Evolutionary conservation across 108 stramenopile species (phyloP), one percentile per base, ranked within the genome.

Genomic region (Fragilaria crotonensis): DNA sequence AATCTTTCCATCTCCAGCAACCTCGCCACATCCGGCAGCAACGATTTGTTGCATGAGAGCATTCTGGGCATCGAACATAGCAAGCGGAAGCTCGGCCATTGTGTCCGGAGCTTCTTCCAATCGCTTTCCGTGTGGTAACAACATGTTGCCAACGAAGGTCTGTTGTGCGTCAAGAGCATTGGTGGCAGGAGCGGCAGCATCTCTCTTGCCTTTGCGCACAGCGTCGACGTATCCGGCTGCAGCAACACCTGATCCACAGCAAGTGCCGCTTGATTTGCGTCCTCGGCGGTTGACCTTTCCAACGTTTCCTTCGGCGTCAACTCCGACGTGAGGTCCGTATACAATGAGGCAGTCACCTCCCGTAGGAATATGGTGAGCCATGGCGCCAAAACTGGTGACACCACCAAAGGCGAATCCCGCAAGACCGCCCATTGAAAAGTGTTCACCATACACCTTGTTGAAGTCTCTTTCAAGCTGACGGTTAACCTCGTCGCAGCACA

Each of bases 381-480:
- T 79, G 63, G 84, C 84, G 33, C 79, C 79, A 54, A 80, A 84
- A 41, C 77, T 71, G 23, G 77, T 79, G 36, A 75, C 73, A 41
- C 83, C 83, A 4, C 76, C 83, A 41, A 81, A 77, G 5, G 84
- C 75, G 48, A 85, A 81, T 47, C 84, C 84, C 25, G 84, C 74
- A 17, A 86, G 60, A 20, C 85, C 84, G n/a, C 80, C 80, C 65
- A 82, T 76, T 50, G 60, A 53, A 52, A 82, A 85, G 64, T 75
- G 75, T 45, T 64, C 54, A 47, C 69, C 79, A 44, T 65, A 86
- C 0, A 47, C 21, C 19, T 27, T 25, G 32, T 30, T 58, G 26
- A 76, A 63, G 14, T 67, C 66, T 29, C 59, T 45, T 52, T 72
- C 70, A 4, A 71, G 61, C 17, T 33, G n/a, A 5, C 70, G 28